A percentile compares a stretch with the other conserved stretches of the same genome.
Evolutionary conservation across 2,329 filamentous ascomycete species (phyloP).

Genomic region (Xylaria sp.): DNA sequence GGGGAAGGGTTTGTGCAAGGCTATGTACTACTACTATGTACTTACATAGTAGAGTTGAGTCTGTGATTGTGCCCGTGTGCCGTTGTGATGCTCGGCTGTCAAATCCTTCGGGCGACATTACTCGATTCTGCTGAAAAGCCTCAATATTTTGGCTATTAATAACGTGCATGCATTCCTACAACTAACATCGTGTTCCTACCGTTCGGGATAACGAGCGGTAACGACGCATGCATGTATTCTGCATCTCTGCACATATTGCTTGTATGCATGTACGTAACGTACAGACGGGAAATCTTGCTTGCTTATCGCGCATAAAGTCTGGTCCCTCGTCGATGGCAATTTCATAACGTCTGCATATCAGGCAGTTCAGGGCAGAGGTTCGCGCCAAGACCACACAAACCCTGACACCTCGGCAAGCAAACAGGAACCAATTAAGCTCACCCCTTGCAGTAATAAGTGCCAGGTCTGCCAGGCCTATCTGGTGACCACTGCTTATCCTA

Average conservation of each 20-base stretch:
- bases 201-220: neutral
- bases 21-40: too few relatives aligned
- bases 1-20: too few relatives aligned
- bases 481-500: too few relatives aligned
- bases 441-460: constrained; percentile 13
- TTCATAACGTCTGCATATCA: constrained; percentile 11
- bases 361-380: constrained; percentile 16
- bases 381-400: constrained; percentile 4
- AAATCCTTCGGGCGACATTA: neutral
- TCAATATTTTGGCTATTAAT: neutral
- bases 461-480: constrained; percentile 10
- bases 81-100: neutral
- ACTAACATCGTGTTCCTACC: neutral
- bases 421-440: constrained; percentile 4
- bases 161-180: neutral
- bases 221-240: too few relatives aligned
- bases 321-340: constrained; percentile 2
- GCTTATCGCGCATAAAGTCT: constrained; percentile 11
- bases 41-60: too few relatives aligned
- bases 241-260: too few relatives aligned
- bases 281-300: too few relatives aligned
- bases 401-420: constrained; percentile 4
- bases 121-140: neutral
- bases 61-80: neutral
- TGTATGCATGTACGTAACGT: too few relatives aligned